Percentiles rank a stretch among this genome's conserved stretches.
Conservation (phyloP, 768 basidiomycete genomes). For the Lyophyllum semitale region DNA sequence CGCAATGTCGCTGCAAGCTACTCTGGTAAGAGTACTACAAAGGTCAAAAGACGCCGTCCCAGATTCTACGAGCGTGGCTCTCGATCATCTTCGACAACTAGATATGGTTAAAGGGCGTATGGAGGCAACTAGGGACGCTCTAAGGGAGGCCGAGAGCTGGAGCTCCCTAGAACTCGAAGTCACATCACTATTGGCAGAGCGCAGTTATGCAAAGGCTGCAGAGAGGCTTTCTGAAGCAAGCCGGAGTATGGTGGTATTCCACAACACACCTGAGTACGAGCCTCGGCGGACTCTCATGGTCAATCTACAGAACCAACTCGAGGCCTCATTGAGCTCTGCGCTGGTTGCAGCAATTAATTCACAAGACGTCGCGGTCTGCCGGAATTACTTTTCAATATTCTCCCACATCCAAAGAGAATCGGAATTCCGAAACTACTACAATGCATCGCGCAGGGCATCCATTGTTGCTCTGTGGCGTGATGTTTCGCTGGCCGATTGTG, state of each 20-base stretch:
- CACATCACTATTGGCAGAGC: slow-evolving; percentile 77
- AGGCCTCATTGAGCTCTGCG: slow-evolving; percentile 88
- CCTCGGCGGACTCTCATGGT: slow-evolving; percentile 83
- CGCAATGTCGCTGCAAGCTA: slow-evolving; percentile 72
- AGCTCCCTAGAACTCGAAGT: slow-evolving; percentile 93
- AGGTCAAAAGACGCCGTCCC: slow-evolving; percentile 54
- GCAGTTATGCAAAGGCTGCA: slow-evolving; percentile 87
- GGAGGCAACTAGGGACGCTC: slow-evolving; percentile 86
- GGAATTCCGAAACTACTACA: slow-evolving; percentile 95
- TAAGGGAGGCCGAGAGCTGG: slow-evolving; percentile 97
- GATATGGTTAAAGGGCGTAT: slow-evolving; percentile 85
- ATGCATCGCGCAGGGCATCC: slow-evolving; percentile 71
- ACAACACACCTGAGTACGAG: slow-evolving; percentile 91
- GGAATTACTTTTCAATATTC: slow-evolving; percentile 84
- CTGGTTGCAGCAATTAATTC: slow-evolving; percentile 84
- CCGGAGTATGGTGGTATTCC: slow-evolving; percentile 88
- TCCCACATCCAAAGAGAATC: slow-evolving; percentile 87
- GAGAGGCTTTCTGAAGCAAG: slow-evolving; percentile 87
- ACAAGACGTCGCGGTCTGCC: slow-evolving; percentile 73
- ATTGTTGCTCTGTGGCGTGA: slow-evolving; percentile 73
- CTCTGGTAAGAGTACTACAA: slow-evolving; percentile 63
- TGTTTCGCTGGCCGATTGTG: slow-evolving; percentile 54
- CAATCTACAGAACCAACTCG: slow-evolving; percentile 93
- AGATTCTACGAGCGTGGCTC: slow-evolving; percentile 59
- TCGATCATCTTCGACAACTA: slow-evolving; percentile 78